These are phyloP conservation scores for Huntiella decipiens DNA, from an alignment of 2,329 filamentous ascomycete species.

Conservation along the genomic window DNA sequence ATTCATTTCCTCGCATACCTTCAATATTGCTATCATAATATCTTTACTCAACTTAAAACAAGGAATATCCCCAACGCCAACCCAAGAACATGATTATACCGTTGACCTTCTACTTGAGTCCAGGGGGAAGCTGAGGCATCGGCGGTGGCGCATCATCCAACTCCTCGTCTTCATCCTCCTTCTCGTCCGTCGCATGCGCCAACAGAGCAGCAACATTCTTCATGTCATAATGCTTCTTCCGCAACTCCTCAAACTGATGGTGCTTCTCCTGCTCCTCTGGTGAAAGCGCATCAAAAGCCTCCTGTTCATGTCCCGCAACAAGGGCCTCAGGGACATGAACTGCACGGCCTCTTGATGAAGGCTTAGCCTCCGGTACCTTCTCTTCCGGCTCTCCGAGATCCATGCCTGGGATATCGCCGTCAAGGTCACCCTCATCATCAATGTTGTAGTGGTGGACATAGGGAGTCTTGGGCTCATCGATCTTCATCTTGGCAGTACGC, in stretches of 20 bases:
- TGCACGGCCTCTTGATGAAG: slow-evolving; percentile 18
- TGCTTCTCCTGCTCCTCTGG: slow-evolving; percentile 80
- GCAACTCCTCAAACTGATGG: slow-evolving; percentile 69
- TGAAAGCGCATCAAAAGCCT: slow-evolving; percentile 32
- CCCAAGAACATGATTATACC: background rate
- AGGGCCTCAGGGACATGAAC: slow-evolving; percentile 57
- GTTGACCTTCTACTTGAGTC: background rate
- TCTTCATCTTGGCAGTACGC: slow-evolving; percentile 93
- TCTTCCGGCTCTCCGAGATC: slow-evolving; percentile 88
- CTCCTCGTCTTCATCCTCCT: slow-evolving; percentile 43
- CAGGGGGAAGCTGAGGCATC: slow-evolving; percentile 24
- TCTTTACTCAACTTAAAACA: too few species aligned
- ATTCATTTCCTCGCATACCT: background rate
- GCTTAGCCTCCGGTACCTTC: slow-evolving; percentile 32
- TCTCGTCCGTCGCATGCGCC: slow-evolving; percentile 51
- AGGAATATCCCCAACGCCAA: slow-evolving; percentile 4
- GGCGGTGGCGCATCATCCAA: slow-evolving; percentile 25
- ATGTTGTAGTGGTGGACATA: slow-evolving; percentile 88
- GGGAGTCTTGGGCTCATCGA: slow-evolving; percentile 93
- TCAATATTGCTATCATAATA: too few species aligned
- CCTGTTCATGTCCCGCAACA: slow-evolving; percentile 36
- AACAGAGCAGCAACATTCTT: slow-evolving; percentile 76
- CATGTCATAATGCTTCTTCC: slow-evolving; percentile 99
- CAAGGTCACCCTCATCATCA: slow-evolving; percentile 57
- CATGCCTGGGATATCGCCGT: slow-evolving; percentile 81